Percentiles rank a stretch among this genome's conserved stretches.
phyloP scores from a whole-genome alignment of 768 basidiomycete genomes.

The Termitomyces sp. region DNA sequence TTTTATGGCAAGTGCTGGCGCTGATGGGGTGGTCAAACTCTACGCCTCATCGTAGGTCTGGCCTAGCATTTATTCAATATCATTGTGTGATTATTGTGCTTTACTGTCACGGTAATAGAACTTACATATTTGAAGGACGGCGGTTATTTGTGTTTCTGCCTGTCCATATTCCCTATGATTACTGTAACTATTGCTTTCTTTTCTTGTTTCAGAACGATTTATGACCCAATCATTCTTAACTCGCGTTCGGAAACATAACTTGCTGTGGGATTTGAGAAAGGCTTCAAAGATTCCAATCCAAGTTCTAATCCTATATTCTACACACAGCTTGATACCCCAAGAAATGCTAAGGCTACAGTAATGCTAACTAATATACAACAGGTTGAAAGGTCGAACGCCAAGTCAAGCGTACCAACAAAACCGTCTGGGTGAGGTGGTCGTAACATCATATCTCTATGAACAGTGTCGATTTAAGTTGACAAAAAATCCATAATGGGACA shows the following conservation, averaged over 20 bases:
- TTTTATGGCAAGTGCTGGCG: slow-evolving; percentile 92
- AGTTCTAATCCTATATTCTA: neutral
- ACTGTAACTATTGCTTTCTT: slow-evolving; percentile 24
- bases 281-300: neutral
- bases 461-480: neutral
- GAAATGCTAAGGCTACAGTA: slow-evolving; percentile 37
- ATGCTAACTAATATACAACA: slow-evolving; percentile 31
- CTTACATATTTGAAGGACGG: slow-evolving; percentile 31
- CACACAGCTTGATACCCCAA: neutral
- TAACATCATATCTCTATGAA: slow-evolving; percentile 31
- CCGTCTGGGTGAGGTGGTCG: slow-evolving; percentile 1
- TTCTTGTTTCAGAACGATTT: slow-evolving; percentile 13
- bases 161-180: slow-evolving; percentile 22
- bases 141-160: slow-evolving; percentile 17
- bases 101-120: slow-evolving; percentile 25
- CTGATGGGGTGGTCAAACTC: slow-evolving; percentile 90
- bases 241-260: slow-evolving; percentile 1
- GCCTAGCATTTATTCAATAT: neutral
- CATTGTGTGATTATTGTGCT: slow-evolving; percentile 5
- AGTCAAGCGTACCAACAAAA: neutral
- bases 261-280: neutral
- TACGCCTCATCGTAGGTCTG: slow-evolving; percentile 75
- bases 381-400: slow-evolving; percentile 2
- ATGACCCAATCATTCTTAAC: slow-evolving; percentile 9
- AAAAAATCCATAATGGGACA: neutral